Conservation (phyloP, 495 filamentous ascomycete species). For the Aspergillus carlsbadensis region DNA sequence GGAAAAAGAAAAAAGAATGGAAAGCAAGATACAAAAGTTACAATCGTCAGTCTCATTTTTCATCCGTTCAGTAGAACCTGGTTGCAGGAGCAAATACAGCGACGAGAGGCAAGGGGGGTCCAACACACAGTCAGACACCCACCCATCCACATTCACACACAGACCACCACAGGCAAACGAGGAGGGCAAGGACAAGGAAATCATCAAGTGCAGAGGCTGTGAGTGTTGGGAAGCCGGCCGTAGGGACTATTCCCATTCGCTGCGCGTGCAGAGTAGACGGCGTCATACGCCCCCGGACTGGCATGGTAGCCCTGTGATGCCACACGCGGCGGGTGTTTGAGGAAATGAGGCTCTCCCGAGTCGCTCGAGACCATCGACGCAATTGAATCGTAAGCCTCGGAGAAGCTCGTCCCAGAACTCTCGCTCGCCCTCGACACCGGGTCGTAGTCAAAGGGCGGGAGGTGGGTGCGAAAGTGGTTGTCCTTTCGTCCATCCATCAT, state of each 20-base stretch:
- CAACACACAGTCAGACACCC: too few relatives aligned
- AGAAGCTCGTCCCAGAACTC: conserved; percentile 16
- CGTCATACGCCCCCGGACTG: conserved; percentile 32
- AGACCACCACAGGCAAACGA: neutral
- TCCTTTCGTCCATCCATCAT: conserved; percentile 27
- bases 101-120: conserved; percentile 6
- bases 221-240: conserved; percentile 33
- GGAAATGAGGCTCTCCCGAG: conserved; percentile 21
- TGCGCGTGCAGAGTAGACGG: conserved; percentile 30
- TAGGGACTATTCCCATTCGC: conserved; percentile 20
- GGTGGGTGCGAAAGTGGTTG: conserved; percentile 19
- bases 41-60: conserved; percentile 6
- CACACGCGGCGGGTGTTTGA: conserved; percentile 23
- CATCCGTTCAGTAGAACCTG: conserved; percentile 2
- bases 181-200: neutral
- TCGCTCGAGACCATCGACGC: conserved; percentile 26
- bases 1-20: conserved; percentile 20
- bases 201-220: conserved; percentile 37
- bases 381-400: conserved; percentile 29
- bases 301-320: conserved; percentile 19
- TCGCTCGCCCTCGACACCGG: conserved; percentile 20
- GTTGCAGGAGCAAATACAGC: conserved; percentile 3
- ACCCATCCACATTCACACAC: too few relatives aligned
- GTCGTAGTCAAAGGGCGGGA: conserved; percentile 27
- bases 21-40: conserved; percentile 13